A percentile compares a stretch with the other conserved stretches of the same genome.
Evolutionary conservation across 441 rosid species (phyloP).

Genomic region (Geranium incanum): DNA sequence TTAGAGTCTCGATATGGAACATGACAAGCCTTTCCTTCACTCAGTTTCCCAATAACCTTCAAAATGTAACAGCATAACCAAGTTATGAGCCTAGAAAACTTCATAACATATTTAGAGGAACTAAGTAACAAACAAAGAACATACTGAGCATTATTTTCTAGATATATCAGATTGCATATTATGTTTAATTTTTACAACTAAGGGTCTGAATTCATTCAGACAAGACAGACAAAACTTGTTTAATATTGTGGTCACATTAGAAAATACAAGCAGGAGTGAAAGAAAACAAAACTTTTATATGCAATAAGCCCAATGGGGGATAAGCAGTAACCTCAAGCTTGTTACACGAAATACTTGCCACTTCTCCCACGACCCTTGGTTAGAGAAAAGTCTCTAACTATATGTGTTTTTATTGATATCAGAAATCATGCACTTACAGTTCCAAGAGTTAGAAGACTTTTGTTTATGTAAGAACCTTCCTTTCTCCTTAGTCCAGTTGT

Average conservation of each 20-base stretch:
- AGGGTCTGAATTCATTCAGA: too few relatives aligned
- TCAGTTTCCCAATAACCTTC: slow-evolving; percentile 95
- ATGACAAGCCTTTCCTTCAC: slow-evolving; percentile 97
- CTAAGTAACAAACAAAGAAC: not conserved
- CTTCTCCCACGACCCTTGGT: not conserved
- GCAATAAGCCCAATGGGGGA: not conserved
- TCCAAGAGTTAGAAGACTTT: slow-evolving; percentile 98
- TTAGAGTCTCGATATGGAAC: slow-evolving; percentile 99
- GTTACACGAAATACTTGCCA: not conserved
- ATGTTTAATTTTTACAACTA: not conserved
- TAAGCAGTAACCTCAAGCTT: not conserved
- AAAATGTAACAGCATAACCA: slow-evolving; percentile 20
- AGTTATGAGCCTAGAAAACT: slow-evolving; percentile 15
- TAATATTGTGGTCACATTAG: not conserved
- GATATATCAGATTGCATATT: not conserved
- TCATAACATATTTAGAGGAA: not conserved
- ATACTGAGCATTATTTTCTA: not conserved
- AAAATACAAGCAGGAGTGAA: not conserved
- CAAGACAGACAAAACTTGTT: not conserved
- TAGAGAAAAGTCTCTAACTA: not conserved
- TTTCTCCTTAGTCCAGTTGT: slow-evolving; percentile 95
- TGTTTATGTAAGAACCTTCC: slow-evolving; percentile 98
- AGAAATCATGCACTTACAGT: slow-evolving; percentile 51
- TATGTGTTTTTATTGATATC: not conserved
- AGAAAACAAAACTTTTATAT: not conserved